Evolutionary conservation across 352 stramenopile species (phyloP).

Genomic region (Globisporangium sylvaticum): DNA sequence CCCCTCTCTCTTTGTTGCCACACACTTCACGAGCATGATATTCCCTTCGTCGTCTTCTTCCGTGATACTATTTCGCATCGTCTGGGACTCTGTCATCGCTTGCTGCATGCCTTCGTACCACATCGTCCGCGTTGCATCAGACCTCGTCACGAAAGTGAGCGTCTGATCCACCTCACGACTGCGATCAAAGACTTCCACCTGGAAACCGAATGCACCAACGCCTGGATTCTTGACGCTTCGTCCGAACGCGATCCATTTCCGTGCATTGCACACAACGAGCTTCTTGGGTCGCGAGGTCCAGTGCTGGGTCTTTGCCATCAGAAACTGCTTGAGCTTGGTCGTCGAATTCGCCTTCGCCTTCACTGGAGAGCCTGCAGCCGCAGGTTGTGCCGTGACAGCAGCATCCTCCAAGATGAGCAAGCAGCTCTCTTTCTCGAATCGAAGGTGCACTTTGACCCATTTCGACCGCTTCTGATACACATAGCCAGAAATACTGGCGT

Average conservation of each 20-base stretch:
- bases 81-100: slow-evolving; percentile 40
- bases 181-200: slow-evolving; percentile 72
- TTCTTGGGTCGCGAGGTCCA: slow-evolving; percentile 57
- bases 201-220: slow-evolving; percentile 67
- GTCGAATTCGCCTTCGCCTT: slow-evolving; percentile 22
- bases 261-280: slow-evolving; percentile 66
- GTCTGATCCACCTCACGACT: slow-evolving; percentile 72
- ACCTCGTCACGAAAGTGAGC: slow-evolving; percentile 70
- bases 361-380: not conserved
- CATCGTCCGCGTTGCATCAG: slow-evolving; percentile 39
- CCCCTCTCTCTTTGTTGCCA: slow-evolving; percentile 47
- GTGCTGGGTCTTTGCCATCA: slow-evolving; percentile 50
- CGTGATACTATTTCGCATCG: slow-evolving; percentile 44
- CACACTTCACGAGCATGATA: slow-evolving; percentile 54
- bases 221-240: slow-evolving; percentile 63
- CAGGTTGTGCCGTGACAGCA: slow-evolving; percentile 8
- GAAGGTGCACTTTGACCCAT: slow-evolving; percentile 69
- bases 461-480: slow-evolving; percentile 74
- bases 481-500: slow-evolving; percentile 47
- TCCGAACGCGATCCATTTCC: slow-evolving; percentile 77
- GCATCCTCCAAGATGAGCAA: slow-evolving; percentile 44
- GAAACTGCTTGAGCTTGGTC: slow-evolving; percentile 60
- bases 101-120: slow-evolving; percentile 66
- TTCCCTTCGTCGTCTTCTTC: slow-evolving; percentile 63
- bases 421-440: slow-evolving; percentile 66